Conservation (phyloP, 495 filamentous ascomycete genomes). For the Penicillium riverlandense region DNA sequence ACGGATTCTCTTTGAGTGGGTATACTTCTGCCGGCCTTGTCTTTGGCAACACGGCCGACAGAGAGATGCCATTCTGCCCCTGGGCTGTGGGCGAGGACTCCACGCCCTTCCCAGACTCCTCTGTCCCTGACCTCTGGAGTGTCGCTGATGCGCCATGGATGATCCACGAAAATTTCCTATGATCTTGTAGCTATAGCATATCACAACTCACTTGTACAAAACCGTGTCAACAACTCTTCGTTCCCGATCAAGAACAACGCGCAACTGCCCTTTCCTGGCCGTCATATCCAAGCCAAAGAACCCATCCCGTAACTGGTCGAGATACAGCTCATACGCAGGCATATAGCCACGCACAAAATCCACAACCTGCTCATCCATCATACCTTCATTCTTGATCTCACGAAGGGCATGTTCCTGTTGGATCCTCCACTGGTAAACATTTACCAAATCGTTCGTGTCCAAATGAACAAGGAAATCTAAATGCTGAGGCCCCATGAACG, state of each 20-base stretch:
- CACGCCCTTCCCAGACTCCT: constrained; percentile 12
- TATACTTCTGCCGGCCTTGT: constrained; percentile 12
- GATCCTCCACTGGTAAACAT: constrained; percentile 12
- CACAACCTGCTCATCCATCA: constrained; percentile 10
- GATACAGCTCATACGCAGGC: constrained; percentile 13
- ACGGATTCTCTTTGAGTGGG: not conserved
- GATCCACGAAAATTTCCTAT: constrained; percentile 24
- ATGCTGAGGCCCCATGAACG: constrained; percentile 10
- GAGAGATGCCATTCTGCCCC: constrained; percentile 7
- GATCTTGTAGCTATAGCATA: not conserved
- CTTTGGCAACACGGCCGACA: constrained; percentile 15
- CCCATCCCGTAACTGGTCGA: constrained; percentile 4
- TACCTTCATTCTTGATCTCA: not conserved
- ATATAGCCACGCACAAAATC: constrained; percentile 11
- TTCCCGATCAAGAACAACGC: constrained; percentile 4
- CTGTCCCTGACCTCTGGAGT: constrained; percentile 31
- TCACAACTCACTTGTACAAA: not conserved
- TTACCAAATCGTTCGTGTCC: constrained; percentile 8
- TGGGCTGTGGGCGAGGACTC: constrained; percentile 8
- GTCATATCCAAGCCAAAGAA: not conserved
- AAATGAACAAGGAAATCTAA: constrained; percentile 11
- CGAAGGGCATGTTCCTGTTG: constrained; percentile 12
- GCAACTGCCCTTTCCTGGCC: constrained; percentile 5
- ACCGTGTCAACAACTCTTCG: constrained; percentile 2
- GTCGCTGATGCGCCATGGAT: constrained; percentile 37